Base-by-base conservation (phyloP, 441 rosid species). In the Francoa sonchifolia region DNA sequence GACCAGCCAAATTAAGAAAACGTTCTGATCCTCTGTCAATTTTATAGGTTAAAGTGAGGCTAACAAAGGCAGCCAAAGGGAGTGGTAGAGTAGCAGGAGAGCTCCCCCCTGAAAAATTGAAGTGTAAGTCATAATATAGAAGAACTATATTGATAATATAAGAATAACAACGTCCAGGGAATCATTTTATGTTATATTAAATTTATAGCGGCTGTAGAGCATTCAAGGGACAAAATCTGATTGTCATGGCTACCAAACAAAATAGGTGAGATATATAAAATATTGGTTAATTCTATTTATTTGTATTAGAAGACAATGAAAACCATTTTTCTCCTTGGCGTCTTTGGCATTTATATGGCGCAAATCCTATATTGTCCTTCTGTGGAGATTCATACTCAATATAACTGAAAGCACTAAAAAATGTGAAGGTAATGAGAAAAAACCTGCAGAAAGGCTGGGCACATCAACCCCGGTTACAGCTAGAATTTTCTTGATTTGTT, bases 1-100 rank as follows among this genome's bases (percentile, higher is more conserved):
- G 90, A 34, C 90, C 90, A 39, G 90, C 90, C 58, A 79, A 58
- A 59, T 74, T 76, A 52, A 79, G 79, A 62, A 76, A 79, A 54
- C 85, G 63, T 53, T 79, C 82, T 4, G 90, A 79, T 32, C 64
- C 68, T 61, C 74, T 79, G 66, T 79, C 90, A 2, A 79, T 74
- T 57, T 79, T 79, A 50, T 79, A 79, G 28, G 85, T 79, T 42
- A 79, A 76, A 32, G 90, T 79, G 43, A 79, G 68, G 69, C 90
- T 79, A 34, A 76, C 85, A 49, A 79, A 76, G 20, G 90, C 90
- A 18, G 90, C 90, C 64, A 79, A 57, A 9, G 85, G 90, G 35
- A 79, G 57, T 16, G 90, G 90, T 52, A 79, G 79, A 8, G 82
- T 67, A 42, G 85, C 79, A 10, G 69, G 74, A 59, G 74, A 67